Evolutionary conservation across 148 eudicot species (phyloP).

Genomic region (Arbutus unedo): DNA sequence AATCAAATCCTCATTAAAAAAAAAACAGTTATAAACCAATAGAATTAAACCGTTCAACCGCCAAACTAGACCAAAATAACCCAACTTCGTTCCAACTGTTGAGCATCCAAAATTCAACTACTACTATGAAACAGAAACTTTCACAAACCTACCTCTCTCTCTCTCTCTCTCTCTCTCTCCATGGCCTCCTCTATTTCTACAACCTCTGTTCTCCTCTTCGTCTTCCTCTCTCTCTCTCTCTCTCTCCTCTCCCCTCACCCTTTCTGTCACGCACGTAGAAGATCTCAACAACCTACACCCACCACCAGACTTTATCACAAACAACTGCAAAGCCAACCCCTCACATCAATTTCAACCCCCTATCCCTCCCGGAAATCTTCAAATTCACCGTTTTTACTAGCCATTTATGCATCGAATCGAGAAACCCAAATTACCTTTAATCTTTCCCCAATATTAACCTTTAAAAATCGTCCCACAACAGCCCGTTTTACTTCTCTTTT

Average conservation of each 20-base stretch:
- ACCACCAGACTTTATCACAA: conserved; percentile 34
- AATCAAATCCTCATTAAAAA: too few species aligned
- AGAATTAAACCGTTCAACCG: too few species aligned
- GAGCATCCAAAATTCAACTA: not conserved
- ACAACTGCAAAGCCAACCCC: conserved; percentile 31
- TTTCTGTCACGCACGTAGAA: conserved; percentile 25
- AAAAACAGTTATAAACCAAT: too few species aligned
- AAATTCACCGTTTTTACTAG: conserved; percentile 34
- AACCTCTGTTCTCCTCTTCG: conserved; percentile 13
- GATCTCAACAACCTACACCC: conserved; percentile 33
- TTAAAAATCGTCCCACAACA: conserved; percentile 20
- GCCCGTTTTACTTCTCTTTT: conserved; percentile 37
- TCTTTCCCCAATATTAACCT: conserved; percentile 30
- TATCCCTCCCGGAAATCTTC: conserved; percentile 27
- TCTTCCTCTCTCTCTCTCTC: not conserved
- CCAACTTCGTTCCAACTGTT: too few species aligned
- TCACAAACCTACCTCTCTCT: conserved; percentile 6
- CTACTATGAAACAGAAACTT: not conserved
- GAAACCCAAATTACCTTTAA: conserved; percentile 29
- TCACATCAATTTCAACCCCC: conserved; percentile 24
- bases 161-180: not conserved
- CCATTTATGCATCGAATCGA: conserved; percentile 34
- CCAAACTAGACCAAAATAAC: too few species aligned
- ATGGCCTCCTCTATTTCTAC: conserved; percentile 24
- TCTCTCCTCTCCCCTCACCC: not conserved